Conservation (phyloP, 2,329 filamentous ascomycete species). For the Teratosphaeria nubilosa region DNA sequence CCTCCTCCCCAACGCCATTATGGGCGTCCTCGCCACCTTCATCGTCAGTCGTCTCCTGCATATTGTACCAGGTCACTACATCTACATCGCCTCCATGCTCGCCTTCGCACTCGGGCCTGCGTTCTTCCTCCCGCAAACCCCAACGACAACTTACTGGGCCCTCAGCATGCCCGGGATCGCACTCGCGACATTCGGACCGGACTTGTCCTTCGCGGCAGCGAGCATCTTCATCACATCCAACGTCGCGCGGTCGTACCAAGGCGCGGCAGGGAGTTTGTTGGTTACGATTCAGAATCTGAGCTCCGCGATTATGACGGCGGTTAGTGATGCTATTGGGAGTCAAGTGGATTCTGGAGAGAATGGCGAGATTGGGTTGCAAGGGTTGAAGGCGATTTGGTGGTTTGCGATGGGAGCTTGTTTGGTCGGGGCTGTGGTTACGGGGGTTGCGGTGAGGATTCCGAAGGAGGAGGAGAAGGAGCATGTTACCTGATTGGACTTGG, state of each 20-base stretch:
- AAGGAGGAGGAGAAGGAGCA: conserved; percentile 24
- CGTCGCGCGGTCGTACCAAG: conserved; percentile 38
- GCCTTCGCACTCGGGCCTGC: conserved; percentile 29
- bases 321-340: conserved; percentile 18
- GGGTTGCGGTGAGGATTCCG: conserved; percentile 17
- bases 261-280: conserved; percentile 35
- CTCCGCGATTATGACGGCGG: conserved; percentile 31
- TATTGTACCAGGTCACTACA: conserved; percentile 36
- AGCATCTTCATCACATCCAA: conserved; percentile 41
- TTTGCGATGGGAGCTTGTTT: conserved; percentile 15
- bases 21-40: conserved; percentile 36
- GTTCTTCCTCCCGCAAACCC: conserved; percentile 33
- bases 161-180: conserved; percentile 36
- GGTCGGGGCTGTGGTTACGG: conserved; percentile 16
- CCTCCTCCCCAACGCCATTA: conserved; percentile 35
- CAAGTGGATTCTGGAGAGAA: conserved; percentile 14
- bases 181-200: conserved; percentile 38
- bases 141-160: conserved; percentile 35
- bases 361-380: conserved; percentile 18
- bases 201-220: conserved; percentile 38
- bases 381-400: conserved; percentile 22
- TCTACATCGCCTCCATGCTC: conserved; percentile 36
- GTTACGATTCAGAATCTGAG: conserved; percentile 40
- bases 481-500: conserved; percentile 6
- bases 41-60: conserved; percentile 39